Evolutionary conservation across 2,329 filamentous ascomycete genomes (phyloP).

Genomic region (Ophiocordyceps polyrhachis-furcata): DNA sequence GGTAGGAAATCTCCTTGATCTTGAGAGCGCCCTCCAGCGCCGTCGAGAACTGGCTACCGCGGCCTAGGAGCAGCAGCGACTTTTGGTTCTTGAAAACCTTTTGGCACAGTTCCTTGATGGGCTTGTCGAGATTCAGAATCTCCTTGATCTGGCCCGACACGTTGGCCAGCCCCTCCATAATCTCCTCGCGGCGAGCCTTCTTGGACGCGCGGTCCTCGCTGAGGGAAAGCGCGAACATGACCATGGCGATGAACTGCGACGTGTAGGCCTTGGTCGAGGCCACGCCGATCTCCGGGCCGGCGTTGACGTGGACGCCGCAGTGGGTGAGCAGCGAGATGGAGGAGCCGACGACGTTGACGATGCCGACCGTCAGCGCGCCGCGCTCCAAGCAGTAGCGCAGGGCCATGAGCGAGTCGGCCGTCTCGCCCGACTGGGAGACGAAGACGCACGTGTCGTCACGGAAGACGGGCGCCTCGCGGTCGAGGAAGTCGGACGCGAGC

Average conservation of each 20-base stretch:
- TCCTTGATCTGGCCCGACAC: slow-evolving; percentile 84
- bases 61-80: slow-evolving; percentile 78
- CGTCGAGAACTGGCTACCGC: slow-evolving; percentile 92
- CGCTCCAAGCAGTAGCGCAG: slow-evolving; percentile 96
- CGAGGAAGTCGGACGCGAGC: slow-evolving; percentile 93
- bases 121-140: slow-evolving; percentile 76
- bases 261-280: slow-evolving; percentile 99
- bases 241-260: slow-evolving; percentile 97
- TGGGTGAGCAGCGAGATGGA: slow-evolving; percentile 98
- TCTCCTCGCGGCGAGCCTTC: slow-evolving; percentile 76
- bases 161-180: slow-evolving; percentile 80
- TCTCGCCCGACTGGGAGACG: slow-evolving; percentile 97
- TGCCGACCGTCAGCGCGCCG: slow-evolving; percentile 88
- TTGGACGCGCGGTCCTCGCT: slow-evolving; percentile 95
- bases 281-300: slow-evolving; percentile 95
- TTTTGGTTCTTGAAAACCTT: slow-evolving; percentile 95
- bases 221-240: slow-evolving; percentile 96
- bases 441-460: slow-evolving; percentile 98
- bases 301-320: slow-evolving; percentile 99
- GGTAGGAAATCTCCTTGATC: slow-evolving; percentile 99
- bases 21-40: slow-evolving; percentile 94
- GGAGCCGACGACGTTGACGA: slow-evolving; percentile 96
- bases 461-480: slow-evolving; percentile 93
- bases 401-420: slow-evolving; percentile 91
- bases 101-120: slow-evolving; percentile 86